Evolutionary conservation across 1,284 basidiomycete genomes (phyloP).

Genomic region (Schizopora paradoxa): DNA sequence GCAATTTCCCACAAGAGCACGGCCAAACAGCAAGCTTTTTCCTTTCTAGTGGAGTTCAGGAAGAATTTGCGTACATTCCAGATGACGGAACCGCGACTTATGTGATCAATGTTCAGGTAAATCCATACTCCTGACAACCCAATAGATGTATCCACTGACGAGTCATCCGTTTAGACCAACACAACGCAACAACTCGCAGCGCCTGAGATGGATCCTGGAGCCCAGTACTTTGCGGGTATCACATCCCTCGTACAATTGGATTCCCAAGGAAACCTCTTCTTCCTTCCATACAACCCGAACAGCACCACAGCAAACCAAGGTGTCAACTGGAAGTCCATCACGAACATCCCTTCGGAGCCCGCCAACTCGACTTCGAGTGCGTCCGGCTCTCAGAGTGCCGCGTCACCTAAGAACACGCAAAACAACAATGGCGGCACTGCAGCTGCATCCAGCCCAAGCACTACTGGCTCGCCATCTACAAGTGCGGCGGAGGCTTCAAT

Average conservation of each 20-base stretch:
- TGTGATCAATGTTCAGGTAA: constrained; percentile 69
- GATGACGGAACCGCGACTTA: constrained; percentile 76
- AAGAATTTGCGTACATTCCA: constrained; percentile 81
- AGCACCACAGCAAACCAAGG: constrained; percentile 39
- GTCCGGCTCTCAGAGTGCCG: constrained; percentile 13
- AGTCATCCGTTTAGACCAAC: constrained; percentile 59
- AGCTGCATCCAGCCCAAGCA: no score
- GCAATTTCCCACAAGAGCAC: constrained; percentile 68
- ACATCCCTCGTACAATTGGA: constrained; percentile 73
- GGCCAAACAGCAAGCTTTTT: constrained; percentile 79
- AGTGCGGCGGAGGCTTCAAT: no score
- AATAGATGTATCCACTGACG: not conserved
- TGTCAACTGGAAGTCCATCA: constrained; percentile 46
- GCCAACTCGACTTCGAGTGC: not conserved
- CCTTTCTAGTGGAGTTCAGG: constrained; percentile 55
- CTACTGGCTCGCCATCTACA: no score
- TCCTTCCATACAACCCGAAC: constrained; percentile 54
- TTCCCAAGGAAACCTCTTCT: constrained; percentile 61
- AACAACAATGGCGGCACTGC: no score
- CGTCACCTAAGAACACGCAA: no score
- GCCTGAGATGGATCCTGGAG: constrained; percentile 57
- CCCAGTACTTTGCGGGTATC: constrained; percentile 70
- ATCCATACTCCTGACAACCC: constrained; percentile 11
- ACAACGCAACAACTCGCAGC: constrained; percentile 67
- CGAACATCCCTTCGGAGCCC: constrained; percentile 28